phyloP scores from a whole-genome alignment of 441 rosid genomes.

The Aleurites moluccanus region DNA sequence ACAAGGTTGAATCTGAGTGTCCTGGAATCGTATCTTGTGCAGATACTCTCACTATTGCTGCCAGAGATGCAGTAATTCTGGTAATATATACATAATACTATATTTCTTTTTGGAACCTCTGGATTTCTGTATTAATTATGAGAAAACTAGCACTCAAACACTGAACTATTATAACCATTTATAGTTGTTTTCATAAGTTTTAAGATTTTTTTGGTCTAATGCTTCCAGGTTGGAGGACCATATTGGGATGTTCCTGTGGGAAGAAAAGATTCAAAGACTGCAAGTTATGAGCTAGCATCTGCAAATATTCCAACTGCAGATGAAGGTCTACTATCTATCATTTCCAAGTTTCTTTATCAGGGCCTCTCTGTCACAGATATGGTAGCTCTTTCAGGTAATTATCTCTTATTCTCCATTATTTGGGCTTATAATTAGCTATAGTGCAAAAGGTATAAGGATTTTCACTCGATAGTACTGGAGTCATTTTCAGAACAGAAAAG shows the following conservation, averaged over 20 bases:
- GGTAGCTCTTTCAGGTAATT: constrained; percentile 79
- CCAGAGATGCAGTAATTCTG: constrained; percentile 85
- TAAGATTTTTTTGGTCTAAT: not conserved
- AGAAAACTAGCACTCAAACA: too few relatives aligned
- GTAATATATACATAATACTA: constrained; percentile 33
- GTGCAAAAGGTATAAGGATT: too few relatives aligned
- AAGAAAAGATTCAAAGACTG: constrained; percentile 65
- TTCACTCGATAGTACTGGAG: too few relatives aligned
- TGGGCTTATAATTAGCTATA: too few relatives aligned
- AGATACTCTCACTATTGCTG: constrained; percentile 86
- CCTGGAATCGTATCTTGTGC: constrained; percentile 92
- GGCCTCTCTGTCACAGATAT: constrained; percentile 74
- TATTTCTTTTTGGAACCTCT: too few relatives aligned
- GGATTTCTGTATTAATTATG: too few relatives aligned
- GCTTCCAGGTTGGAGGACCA: constrained; percentile 83
- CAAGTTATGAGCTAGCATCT: constrained; percentile 60
- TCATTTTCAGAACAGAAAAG: too few relatives aligned
- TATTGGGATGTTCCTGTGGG: constrained; percentile 86
- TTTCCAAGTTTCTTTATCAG: constrained; percentile 63
- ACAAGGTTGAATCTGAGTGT: constrained; percentile 82
- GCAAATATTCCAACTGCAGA: constrained; percentile 66
- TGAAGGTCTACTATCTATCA: constrained; percentile 53
- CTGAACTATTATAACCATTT: too few relatives aligned
- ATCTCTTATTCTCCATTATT: not conserved
- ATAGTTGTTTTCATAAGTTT: not conserved